Percentiles rank a stretch among this genome's conserved stretches.
Conservation (phyloP, 768 basidiomycete genomes). For the Pisolithus microcarpus region DNA sequence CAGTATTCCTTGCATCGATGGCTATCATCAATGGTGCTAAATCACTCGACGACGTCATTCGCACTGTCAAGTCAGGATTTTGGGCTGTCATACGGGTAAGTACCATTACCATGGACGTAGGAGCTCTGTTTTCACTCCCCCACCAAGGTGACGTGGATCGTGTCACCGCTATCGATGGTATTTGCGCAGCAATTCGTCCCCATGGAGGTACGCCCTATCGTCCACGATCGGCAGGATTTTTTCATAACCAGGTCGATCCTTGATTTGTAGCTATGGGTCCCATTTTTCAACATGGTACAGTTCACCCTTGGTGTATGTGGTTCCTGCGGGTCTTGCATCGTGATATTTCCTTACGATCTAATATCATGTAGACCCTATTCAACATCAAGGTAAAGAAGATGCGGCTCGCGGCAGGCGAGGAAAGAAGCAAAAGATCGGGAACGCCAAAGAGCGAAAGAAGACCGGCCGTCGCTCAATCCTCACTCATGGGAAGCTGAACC, state of each 20-base stretch:
- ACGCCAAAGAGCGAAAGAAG: constrained; percentile 18
- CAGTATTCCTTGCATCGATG: constrained; percentile 73
- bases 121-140: constrained; percentile 2
- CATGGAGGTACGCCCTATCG: constrained; percentile 46
- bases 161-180: constrained; percentile 65
- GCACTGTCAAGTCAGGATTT: constrained; percentile 68
- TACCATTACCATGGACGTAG: not conserved
- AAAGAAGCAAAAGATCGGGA: constrained; percentile 39
- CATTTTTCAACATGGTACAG: constrained; percentile 76
- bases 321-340: constrained; percentile 1
- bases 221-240: not conserved
- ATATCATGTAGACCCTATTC: constrained; percentile 51
- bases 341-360: not conserved
- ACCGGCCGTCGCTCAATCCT: not conserved
- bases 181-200: constrained; percentile 78
- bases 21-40: constrained; percentile 79
- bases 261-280: constrained; percentile 64
- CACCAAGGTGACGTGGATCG: constrained; percentile 67
- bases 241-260: constrained; percentile 4
- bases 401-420: constrained; percentile 44
- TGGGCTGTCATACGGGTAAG: constrained; percentile 65
- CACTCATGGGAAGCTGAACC: too few relatives aligned
- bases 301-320: constrained; percentile 66
- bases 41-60: constrained; percentile 53
- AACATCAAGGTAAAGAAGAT: constrained; percentile 66